Conservation (phyloP, 805 yeast species). For the Wickerhamiella brachini region DNA sequence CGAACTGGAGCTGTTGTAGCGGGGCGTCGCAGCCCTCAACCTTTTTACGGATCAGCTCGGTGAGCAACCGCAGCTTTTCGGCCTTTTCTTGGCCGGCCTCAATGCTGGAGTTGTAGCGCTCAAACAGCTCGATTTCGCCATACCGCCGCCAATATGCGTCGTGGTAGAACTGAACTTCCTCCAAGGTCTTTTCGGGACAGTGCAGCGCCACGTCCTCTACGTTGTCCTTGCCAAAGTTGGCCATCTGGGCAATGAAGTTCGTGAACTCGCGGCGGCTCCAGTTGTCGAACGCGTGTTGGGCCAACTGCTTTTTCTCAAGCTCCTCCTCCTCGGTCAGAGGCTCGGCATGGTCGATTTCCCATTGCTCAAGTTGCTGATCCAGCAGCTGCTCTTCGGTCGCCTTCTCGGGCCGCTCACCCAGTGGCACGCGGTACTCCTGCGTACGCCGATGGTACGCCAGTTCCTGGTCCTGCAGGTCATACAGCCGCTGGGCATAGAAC, state of each 20-base stretch:
- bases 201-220: conserved; percentile 59
- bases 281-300: conserved; percentile 55
- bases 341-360: conserved; percentile 61
- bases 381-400: conserved; percentile 27
- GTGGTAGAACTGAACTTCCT: conserved; percentile 69
- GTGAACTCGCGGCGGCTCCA: conserved; percentile 86
- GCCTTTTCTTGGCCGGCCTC: conserved; percentile 83
- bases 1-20: conserved; percentile 58
- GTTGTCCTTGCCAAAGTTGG: conserved; percentile 71
- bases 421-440: conserved; percentile 49
- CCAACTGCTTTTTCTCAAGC: conserved; percentile 44
- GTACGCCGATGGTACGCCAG: conserved; percentile 61
- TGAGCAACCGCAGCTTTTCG: conserved; percentile 49
- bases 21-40: conserved; percentile 61
- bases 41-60: conserved; percentile 66
- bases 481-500: conserved; percentile 65
- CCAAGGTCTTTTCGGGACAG: conserved; percentile 57
- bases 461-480: conserved; percentile 69
- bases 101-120: conserved; percentile 63
- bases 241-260: conserved; percentile 58
- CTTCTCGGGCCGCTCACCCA: conserved; percentile 41
- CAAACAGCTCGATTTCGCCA: conserved; percentile 77
- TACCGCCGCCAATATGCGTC: conserved; percentile 69
- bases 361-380: conserved; percentile 45
- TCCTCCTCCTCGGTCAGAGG: conserved; percentile 72